Percentiles rank a stretch among this genome's conserved stretches.
phyloP scores from a whole-genome alignment of 2,329 filamentous ascomycete species.

The Thielaviopsis ethacetica region DNA sequence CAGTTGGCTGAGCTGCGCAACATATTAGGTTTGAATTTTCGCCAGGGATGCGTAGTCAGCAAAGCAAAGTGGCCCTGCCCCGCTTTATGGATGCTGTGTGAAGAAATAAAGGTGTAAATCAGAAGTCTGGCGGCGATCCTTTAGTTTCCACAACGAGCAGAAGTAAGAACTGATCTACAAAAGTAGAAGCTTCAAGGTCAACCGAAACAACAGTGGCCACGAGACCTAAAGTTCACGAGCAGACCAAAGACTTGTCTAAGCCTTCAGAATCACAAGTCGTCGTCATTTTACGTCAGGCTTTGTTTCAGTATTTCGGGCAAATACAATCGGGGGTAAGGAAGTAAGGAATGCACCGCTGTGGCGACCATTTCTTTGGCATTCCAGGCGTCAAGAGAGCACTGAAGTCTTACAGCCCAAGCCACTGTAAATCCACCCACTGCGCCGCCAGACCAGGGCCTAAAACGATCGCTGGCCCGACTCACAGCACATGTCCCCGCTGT shows the following conservation, averaged over 20 bases:
- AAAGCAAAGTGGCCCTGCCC: background rate
- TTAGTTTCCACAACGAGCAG: background rate
- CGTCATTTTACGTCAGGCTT: background rate
- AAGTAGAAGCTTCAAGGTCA: background rate
- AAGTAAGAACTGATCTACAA: background rate
- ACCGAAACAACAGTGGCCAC: background rate
- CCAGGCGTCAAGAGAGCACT: background rate
- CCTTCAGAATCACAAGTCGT: background rate
- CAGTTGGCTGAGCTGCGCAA: background rate
- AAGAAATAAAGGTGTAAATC: background rate
- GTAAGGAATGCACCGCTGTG: background rate
- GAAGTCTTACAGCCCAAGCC: background rate
- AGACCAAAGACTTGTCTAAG: no score
- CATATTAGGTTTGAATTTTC: conserved; percentile 6
- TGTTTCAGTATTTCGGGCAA: background rate
- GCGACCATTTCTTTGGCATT: background rate
- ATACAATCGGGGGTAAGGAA: background rate
- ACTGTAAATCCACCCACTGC: background rate
- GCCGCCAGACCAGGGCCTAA: background rate
- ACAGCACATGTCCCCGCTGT: background rate
- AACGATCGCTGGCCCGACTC: background rate
- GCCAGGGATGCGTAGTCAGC: conserved; percentile 6
- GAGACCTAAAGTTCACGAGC: background rate
- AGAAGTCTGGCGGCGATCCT: background rate
- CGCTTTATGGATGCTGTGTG: background rate